Conservation (phyloP, 805 yeast species). For the Maudiozyma barnettii region DNA sequence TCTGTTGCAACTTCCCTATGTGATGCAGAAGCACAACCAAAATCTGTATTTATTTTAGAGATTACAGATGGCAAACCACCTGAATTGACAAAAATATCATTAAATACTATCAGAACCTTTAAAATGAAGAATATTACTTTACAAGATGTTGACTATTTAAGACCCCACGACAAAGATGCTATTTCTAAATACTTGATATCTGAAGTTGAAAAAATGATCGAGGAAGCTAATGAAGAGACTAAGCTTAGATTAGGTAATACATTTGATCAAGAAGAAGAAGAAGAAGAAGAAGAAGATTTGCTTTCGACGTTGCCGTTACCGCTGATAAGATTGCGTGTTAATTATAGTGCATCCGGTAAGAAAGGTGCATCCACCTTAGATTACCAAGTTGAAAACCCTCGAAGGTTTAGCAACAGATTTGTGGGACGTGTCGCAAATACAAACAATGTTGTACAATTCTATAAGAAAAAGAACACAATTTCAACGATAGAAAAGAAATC, state of each 20-base stretch:
- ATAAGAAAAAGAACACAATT: conserved; percentile 36
- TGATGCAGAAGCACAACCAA: conserved; percentile 72
- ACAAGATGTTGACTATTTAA: conserved; percentile 40
- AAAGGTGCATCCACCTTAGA: conserved; percentile 33
- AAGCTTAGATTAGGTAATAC: conserved; percentile 21
- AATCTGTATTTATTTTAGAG: conserved; percentile 63
- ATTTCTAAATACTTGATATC: conserved; percentile 50
- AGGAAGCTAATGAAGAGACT: conserved; percentile 46
- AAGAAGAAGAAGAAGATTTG: conserved; percentile 15
- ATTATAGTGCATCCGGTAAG: conserved; percentile 53
- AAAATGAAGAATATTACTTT: conserved; percentile 58
- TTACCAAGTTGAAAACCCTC: conserved; percentile 82
- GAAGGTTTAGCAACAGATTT: conserved; percentile 81
- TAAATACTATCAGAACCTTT: conserved; percentile 71
- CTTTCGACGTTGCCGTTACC: conserved; percentile 58
- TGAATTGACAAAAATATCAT: conserved; percentile 33
- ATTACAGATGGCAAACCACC: conserved; percentile 52
- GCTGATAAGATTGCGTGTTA: conserved; percentile 70
- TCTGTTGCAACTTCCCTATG: conserved; percentile 85
- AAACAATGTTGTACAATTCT: conserved; percentile 73
- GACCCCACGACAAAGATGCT: conserved; percentile 53
- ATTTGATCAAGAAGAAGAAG: conserved; percentile 5
- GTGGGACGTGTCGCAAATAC: conserved; percentile 86
- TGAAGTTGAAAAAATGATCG: conserved; percentile 60
- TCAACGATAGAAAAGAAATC: conserved; percentile 7